Evolutionary conservation across 306 rosid species (phyloP).

Genomic region (Abrus precatorius): DNA sequence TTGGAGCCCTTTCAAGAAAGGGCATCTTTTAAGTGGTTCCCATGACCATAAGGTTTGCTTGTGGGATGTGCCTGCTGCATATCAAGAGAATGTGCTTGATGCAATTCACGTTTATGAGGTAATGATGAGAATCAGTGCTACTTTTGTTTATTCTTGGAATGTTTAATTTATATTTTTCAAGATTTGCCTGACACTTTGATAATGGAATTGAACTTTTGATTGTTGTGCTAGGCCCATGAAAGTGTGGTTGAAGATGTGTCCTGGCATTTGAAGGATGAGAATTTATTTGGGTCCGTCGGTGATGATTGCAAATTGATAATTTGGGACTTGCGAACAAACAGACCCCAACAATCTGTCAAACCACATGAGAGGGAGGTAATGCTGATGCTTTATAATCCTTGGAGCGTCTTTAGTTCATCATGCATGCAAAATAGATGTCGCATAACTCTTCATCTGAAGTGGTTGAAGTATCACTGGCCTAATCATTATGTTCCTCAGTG

Average conservation of each 20-base stretch:
- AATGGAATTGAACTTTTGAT: constrained; percentile 23
- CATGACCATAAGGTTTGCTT: constrained; percentile 80
- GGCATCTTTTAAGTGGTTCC: constrained; percentile 85
- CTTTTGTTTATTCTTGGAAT: neutral
- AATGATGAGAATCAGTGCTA: constrained; percentile 4
- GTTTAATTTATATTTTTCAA: constrained; percentile 1
- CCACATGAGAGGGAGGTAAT: constrained; percentile 90
- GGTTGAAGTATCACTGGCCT: neutral
- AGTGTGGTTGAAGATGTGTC: constrained; percentile 82
- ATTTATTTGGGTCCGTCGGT: constrained; percentile 88
- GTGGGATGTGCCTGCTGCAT: constrained; percentile 80
- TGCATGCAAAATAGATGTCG: constrained; percentile 4
- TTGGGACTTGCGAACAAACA: constrained; percentile 88
- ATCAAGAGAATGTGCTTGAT: constrained; percentile 69
- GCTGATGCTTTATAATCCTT: constrained; percentile 7
- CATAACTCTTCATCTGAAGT: neutral
- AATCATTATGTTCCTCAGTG: neutral
- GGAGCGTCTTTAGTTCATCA: neutral
- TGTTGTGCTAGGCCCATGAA: constrained; percentile 66
- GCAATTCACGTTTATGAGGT: constrained; percentile 80
- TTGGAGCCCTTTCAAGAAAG: constrained; percentile 82
- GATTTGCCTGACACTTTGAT: constrained; percentile 8
- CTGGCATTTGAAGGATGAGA: constrained; percentile 78
- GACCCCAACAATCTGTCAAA: constrained; percentile 70
- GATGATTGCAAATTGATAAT: constrained; percentile 83